A percentile compares a stretch with the other conserved stretches of the same genome.
phyloP scores from a whole-genome alignment of 2,329 filamentous ascomycete genomes.

The Colletotrichum salicis region DNA sequence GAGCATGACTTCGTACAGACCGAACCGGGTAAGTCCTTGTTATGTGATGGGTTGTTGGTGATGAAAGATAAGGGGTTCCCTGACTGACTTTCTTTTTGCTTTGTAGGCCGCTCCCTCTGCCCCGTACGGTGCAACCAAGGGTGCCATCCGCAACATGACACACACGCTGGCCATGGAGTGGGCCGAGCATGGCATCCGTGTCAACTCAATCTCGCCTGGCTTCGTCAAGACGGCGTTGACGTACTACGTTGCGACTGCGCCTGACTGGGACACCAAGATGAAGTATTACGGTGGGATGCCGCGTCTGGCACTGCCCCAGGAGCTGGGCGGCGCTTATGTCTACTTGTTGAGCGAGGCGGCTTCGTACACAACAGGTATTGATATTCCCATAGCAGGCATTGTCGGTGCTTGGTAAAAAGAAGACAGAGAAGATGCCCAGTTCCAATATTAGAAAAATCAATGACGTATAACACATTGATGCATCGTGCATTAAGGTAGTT shows the following conservation, averaged over 20 bases:
- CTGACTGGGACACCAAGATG: constrained; percentile 67
- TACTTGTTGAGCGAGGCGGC: constrained; percentile 64
- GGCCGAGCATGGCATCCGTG: constrained; percentile 56
- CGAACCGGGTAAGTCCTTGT: constrained; percentile 50
- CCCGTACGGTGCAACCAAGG: constrained; percentile 58
- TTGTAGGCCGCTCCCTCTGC: constrained; percentile 59
- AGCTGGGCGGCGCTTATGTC: constrained; percentile 67
- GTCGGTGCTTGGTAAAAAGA: constrained; percentile 39
- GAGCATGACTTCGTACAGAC: constrained; percentile 59
- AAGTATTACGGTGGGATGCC: constrained; percentile 69
- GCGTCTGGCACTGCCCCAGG: constrained; percentile 61
- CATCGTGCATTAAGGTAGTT: too few relatives aligned
- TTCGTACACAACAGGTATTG: constrained; percentile 60
- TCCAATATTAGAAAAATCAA: too few relatives aligned
- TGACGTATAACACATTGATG: too few relatives aligned
- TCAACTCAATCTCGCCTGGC: constrained; percentile 59
- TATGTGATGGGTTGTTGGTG: too few relatives aligned
- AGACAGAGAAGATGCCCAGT: neutral
- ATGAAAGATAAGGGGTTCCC: too few relatives aligned
- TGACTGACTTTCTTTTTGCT: neutral
- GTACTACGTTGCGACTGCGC: constrained; percentile 60
- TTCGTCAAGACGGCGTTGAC: constrained; percentile 57
- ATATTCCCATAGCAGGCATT: constrained; percentile 56
- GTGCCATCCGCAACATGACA: constrained; percentile 52
- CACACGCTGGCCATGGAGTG: constrained; percentile 59